A percentile compares a stretch with the other conserved stretches of the same genome.
phyloP scores from a whole-genome alignment of 129 eudicot species.

The Pulicaria dysenterica region DNA sequence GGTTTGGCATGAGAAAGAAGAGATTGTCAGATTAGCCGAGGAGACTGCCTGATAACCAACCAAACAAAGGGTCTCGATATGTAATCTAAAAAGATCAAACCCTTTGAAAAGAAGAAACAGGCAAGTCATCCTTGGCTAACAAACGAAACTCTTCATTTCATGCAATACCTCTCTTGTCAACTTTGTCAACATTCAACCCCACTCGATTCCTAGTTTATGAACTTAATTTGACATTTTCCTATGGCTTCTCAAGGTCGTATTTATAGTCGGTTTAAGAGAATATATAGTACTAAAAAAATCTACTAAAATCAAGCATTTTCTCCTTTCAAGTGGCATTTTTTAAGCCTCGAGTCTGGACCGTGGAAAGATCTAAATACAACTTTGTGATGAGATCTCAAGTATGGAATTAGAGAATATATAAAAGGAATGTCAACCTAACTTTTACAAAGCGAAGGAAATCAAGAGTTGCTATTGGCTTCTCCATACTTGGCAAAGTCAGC shows the following conservation, averaged over 20 bases:
- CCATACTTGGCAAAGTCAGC: slow-evolving; percentile 19
- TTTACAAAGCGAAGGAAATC: slow-evolving; percentile 26
- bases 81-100: slow-evolving; percentile 2
- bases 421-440: slow-evolving; percentile 30
- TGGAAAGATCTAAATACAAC: slow-evolving; percentile 15
- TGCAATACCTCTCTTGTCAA: slow-evolving; percentile 43
- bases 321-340: slow-evolving; percentile 15
- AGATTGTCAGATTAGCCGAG: slow-evolving; percentile 53
- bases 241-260: slow-evolving; percentile 1
- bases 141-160: slow-evolving; percentile 48
- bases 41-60: slow-evolving; percentile 51
- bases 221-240: not conserved
- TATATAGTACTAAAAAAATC: slow-evolving; percentile 22
- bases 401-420: slow-evolving; percentile 30
- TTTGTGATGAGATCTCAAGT: not conserved
- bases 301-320: slow-evolving; percentile 11
- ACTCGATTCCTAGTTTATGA: slow-evolving; percentile 22
- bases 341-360: slow-evolving; percentile 5
- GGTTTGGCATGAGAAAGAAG: slow-evolving; percentile 42
- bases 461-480: slow-evolving; percentile 24
- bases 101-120: slow-evolving; percentile 38
- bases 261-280: slow-evolving; percentile 21
- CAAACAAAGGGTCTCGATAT: slow-evolving; percentile 16
- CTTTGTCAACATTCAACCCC: slow-evolving; percentile 35
- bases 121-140: slow-evolving; percentile 85